These are phyloP conservation scores for Penicillium riverlandense DNA, from an alignment of 495 filamentous ascomycete species.

Conservation along the genomic window DNA sequence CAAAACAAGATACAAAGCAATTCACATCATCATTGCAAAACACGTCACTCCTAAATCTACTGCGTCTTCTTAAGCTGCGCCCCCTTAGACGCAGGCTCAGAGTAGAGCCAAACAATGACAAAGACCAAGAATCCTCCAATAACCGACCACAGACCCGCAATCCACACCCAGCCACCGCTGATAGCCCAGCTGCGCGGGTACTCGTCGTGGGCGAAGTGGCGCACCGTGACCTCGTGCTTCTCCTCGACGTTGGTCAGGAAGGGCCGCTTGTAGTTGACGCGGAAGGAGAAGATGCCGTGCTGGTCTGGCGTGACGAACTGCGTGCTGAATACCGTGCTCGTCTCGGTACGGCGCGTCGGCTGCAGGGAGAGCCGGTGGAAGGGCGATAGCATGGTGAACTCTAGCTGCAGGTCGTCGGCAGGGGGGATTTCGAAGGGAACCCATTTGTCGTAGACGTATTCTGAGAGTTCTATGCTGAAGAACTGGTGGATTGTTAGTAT, in stretches of 20 bases:
- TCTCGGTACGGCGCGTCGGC: constrained; percentile 49
- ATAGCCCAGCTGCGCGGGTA: constrained; percentile 89
- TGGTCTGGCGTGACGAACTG: constrained; percentile 85
- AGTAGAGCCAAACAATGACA: constrained; percentile 84
- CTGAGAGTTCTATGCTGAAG: constrained; percentile 82
- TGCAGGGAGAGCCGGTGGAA: constrained; percentile 83
- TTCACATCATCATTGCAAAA: constrained; percentile 13
- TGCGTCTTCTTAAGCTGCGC: constrained; percentile 61
- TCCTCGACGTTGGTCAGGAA: constrained; percentile 86
- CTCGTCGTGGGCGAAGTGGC: constrained; percentile 95
- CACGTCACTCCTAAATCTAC: constrained; percentile 33
- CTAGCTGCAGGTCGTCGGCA: constrained; percentile 75
- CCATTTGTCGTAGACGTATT: constrained; percentile 65
- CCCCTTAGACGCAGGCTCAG: constrained; percentile 46
- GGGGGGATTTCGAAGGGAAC: constrained; percentile 63
- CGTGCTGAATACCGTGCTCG: constrained; percentile 65
- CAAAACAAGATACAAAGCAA: constrained; percentile 1
- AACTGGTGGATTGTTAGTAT: constrained; percentile 41
- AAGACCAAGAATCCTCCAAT: constrained; percentile 80
- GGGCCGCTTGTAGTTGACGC: constrained; percentile 90
- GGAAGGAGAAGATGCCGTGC: constrained; percentile 97
- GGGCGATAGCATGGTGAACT: constrained; percentile 97
- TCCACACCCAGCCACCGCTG: constrained; percentile 91
- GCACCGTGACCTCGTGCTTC: constrained; percentile 88
- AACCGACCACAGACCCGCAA: constrained; percentile 77